Evolutionary conservation across 2,329 filamentous ascomycete genomes (phyloP).

Genomic region (Thielaviopsis ethacetica): DNA sequence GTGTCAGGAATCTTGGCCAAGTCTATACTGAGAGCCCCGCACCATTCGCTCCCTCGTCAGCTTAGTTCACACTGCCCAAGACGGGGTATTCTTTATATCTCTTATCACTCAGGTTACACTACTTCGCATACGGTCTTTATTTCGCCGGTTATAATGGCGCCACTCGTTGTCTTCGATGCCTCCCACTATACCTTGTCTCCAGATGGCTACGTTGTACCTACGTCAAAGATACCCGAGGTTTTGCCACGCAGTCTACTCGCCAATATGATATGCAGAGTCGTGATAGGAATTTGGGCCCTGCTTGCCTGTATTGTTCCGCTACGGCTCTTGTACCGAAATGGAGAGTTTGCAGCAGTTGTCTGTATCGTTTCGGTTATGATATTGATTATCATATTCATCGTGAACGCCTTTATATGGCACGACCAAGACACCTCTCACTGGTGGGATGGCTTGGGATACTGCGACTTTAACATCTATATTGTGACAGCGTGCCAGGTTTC

Average conservation of each 20-base stretch:
- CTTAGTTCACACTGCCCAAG: neutral
- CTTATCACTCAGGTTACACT: neutral
- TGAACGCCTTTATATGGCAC: slow-evolving; percentile 38
- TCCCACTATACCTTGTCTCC: neutral
- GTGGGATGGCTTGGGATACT: slow-evolving; percentile 36
- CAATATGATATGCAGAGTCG: slow-evolving; percentile 33
- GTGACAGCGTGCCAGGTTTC: slow-evolving; percentile 30
- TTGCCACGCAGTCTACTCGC: slow-evolving; percentile 19
- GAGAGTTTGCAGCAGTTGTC: slow-evolving; percentile 36
- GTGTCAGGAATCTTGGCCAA: neutral
- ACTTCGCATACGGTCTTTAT: neutral
- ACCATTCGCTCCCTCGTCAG: neutral
- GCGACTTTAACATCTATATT: slow-evolving; percentile 33
- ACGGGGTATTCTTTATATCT: neutral
- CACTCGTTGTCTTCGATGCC: slow-evolving; percentile 10
- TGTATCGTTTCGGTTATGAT: slow-evolving; percentile 30
- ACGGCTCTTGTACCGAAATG: slow-evolving; percentile 31
- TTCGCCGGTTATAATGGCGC: slow-evolving; percentile 9
- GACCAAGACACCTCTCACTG: slow-evolving; percentile 32
- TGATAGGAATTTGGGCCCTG: slow-evolving; percentile 29
- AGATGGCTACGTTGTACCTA: neutral
- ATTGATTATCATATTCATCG: slow-evolving; percentile 30
- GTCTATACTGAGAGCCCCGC: no score
- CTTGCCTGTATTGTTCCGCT: slow-evolving; percentile 34
- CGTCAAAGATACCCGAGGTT: slow-evolving; percentile 14